Evolutionary conservation across 352 stramenopile genomes (phyloP).

Genomic region (Pythium phragmiticola): DNA sequence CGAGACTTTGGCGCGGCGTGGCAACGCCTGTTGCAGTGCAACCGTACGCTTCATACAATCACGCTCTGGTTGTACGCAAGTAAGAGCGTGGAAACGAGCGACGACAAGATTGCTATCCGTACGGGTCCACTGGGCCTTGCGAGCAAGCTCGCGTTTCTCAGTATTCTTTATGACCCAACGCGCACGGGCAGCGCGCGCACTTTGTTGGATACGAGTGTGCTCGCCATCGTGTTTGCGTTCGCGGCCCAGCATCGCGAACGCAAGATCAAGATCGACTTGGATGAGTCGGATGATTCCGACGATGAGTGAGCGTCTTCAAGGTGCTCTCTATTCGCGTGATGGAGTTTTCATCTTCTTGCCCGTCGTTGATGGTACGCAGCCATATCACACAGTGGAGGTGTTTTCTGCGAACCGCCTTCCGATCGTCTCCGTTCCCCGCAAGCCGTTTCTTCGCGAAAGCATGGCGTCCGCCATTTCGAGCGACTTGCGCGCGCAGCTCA

Average conservation of each 20-base stretch:
- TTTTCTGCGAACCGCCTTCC: too few species aligned
- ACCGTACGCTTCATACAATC: background rate
- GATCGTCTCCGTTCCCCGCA: too few species aligned
- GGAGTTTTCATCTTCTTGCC: too few species aligned
- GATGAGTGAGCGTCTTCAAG: too few species aligned
- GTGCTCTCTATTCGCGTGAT: too few species aligned
- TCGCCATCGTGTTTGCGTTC: background rate
- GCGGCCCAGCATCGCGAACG: background rate
- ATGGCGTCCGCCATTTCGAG: too few species aligned
- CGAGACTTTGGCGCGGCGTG: background rate
- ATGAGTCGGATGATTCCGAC: background rate
- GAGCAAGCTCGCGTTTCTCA: constrained; percentile 3
- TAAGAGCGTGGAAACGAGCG: background rate
- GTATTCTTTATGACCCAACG: background rate
- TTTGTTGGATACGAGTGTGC: background rate
- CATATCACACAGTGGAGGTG: too few species aligned
- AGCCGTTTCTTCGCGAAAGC: too few species aligned
- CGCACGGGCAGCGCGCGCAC: background rate
- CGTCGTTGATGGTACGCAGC: too few species aligned
- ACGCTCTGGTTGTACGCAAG: background rate
- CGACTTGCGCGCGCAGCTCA: too few species aligned
- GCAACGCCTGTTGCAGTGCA: background rate
- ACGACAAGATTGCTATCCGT: background rate
- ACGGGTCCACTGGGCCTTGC: background rate
- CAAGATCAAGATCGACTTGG: background rate